Conservation (phyloP, 331 rosid species). For the Erythrophleum ivorense region DNA sequence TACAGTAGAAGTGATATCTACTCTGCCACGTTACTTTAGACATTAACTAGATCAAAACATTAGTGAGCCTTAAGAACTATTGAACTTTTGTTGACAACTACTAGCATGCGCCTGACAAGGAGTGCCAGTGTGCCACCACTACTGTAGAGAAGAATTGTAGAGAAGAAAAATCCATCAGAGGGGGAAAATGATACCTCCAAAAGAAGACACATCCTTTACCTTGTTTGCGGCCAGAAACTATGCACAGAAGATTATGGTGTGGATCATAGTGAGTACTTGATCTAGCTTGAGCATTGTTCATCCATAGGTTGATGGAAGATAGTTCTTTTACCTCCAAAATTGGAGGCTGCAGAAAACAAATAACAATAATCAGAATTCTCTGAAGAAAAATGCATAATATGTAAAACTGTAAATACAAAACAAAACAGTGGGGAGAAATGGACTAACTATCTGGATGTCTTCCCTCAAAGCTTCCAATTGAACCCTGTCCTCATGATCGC, state of each 20-base stretch:
- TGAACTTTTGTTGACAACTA: slow-evolving; percentile 18
- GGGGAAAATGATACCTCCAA: neutral
- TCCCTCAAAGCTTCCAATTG: slow-evolving; percentile 59
- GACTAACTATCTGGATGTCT: slow-evolving; percentile 55
- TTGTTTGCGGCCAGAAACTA: slow-evolving; percentile 68
- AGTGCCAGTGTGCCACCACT: slow-evolving; percentile 18
- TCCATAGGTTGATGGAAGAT: slow-evolving; percentile 69
- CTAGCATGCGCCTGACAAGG: slow-evolving; percentile 20
- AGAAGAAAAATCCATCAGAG: slow-evolving; percentile 2
- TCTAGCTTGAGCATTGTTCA: slow-evolving; percentile 68
- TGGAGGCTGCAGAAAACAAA: slow-evolving; percentile 52
- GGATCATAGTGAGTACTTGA: slow-evolving; percentile 85
- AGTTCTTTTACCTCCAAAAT: slow-evolving; percentile 54
- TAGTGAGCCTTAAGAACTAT: slow-evolving; percentile 2
- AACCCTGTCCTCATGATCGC: slow-evolving; percentile 50
- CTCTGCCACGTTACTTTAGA: slow-evolving; percentile 10
- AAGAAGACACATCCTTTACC: slow-evolving; percentile 43
- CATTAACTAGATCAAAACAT: slow-evolving; percentile 30
- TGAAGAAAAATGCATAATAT: neutral
- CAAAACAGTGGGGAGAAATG: slow-evolving; percentile 24
- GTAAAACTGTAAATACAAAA: slow-evolving; percentile 28
- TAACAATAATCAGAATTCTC: slow-evolving; percentile 3
- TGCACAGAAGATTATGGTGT: slow-evolving; percentile 66
- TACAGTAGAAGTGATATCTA: neutral
- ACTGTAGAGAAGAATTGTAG: no score